These are phyloP conservation scores for Xeromyces bisporus DNA, from an alignment of 495 filamentous ascomycete species.

Conservation along the genomic window DNA sequence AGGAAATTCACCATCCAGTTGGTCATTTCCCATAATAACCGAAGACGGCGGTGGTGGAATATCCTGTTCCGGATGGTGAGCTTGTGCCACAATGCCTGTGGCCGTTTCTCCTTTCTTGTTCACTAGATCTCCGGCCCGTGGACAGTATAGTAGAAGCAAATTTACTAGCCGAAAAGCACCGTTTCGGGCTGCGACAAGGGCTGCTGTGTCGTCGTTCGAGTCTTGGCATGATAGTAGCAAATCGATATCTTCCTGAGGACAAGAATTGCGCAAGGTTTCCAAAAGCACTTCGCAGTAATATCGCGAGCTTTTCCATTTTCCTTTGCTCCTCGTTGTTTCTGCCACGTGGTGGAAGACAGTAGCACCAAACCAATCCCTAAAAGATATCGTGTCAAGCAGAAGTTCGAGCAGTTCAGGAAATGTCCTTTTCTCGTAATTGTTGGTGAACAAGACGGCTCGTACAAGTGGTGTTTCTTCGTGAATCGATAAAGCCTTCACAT, in stretches of 20 bases:
- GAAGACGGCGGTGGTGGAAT: slow-evolving; percentile 26
- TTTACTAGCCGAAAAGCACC: slow-evolving; percentile 29
- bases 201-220: slow-evolving; percentile 69
- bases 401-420: slow-evolving; percentile 69
- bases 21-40: slow-evolving; percentile 28
- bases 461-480: slow-evolving; percentile 89
- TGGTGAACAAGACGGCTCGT: slow-evolving; percentile 87
- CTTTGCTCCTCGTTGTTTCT: slow-evolving; percentile 58
- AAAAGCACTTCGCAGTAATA: slow-evolving; percentile 90
- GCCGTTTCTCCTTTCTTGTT: slow-evolving; percentile 68
- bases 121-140: slow-evolving; percentile 59
- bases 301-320: slow-evolving; percentile 64
- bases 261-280: slow-evolving; percentile 57
- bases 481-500: slow-evolving; percentile 43
- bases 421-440: slow-evolving; percentile 79
- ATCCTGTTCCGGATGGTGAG: slow-evolving; percentile 16
- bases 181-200: slow-evolving; percentile 70
- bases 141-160: slow-evolving; percentile 34
- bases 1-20: slow-evolving; percentile 16
- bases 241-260: slow-evolving; percentile 49
- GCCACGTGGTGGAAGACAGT: slow-evolving; percentile 90
- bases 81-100: slow-evolving; percentile 44
- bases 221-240: slow-evolving; percentile 58
- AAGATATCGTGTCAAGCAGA: slow-evolving; percentile 56
- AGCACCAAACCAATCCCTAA: slow-evolving; percentile 55